Conservation (phyloP, 2,329 filamentous ascomycete species). For the Achaetomium macrosporum region DNA sequence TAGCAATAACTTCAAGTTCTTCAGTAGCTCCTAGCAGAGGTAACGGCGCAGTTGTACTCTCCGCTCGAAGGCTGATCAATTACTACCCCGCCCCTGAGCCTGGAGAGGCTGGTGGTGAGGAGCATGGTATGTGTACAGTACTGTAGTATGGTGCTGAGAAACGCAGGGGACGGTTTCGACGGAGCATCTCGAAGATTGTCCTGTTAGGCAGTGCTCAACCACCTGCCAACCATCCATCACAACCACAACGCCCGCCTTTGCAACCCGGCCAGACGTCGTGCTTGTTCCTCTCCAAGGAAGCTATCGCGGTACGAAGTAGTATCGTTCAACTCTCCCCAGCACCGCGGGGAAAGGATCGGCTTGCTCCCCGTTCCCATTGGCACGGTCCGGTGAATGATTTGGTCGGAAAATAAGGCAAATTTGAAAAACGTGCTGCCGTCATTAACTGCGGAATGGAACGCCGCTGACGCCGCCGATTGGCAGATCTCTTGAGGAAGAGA, state of each 20-base stretch:
- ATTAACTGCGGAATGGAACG: slow-evolving; percentile 25
- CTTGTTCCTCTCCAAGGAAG: not conserved
- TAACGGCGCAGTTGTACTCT: not conserved
- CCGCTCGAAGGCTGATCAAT: not conserved
- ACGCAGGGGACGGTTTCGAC: slow-evolving; percentile 15
- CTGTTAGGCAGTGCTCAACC: slow-evolving; percentile 15
- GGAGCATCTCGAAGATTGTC: slow-evolving; percentile 24
- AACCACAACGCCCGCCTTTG: not conserved
- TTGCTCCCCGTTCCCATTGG: slow-evolving; percentile 6
- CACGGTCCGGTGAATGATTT: slow-evolving; percentile 10
- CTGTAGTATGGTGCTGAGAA: not conserved
- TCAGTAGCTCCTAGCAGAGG: too few relatives aligned
- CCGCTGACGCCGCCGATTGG: slow-evolving; percentile 16
- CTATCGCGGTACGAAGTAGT: not conserved
- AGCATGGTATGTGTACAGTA: not conserved
- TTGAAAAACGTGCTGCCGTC: slow-evolving; percentile 22
- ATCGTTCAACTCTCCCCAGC: slow-evolving; percentile 11
- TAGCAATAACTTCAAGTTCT: too few relatives aligned
- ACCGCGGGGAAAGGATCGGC: slow-evolving; percentile 7
- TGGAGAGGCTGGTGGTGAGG: not conserved
- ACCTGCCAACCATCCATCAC: slow-evolving; percentile 4
- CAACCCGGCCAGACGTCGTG: slow-evolving; percentile 3
- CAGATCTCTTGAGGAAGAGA: slow-evolving; percentile 9
- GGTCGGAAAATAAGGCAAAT: slow-evolving; percentile 25
- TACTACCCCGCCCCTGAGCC: not conserved